These are phyloP conservation scores for Hymenotorrendiella dingleyae DNA, from an alignment of 2,329 filamentous ascomycete species.

Conservation along the genomic window DNA sequence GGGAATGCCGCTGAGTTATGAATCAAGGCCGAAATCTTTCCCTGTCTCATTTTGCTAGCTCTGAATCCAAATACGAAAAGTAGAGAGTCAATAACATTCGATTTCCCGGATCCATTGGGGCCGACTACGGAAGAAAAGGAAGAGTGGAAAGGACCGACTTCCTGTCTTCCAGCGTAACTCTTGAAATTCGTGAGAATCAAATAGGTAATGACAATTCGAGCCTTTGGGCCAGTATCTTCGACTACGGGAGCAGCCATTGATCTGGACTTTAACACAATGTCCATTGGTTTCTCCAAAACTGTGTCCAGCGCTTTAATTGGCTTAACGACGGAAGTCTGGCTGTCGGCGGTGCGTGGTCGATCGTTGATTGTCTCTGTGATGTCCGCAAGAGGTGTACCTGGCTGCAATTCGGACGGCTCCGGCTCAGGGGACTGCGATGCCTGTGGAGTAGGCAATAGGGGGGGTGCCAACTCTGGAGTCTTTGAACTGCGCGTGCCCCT, in stretches of 20 bases:
- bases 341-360: constrained; percentile 44
- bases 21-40: constrained; percentile 95
- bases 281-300: constrained; percentile 81
- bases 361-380: constrained; percentile 67
- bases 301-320: constrained; percentile 73
- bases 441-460: constrained; percentile 28
- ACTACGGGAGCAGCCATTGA: constrained; percentile 61
- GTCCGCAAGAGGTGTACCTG: constrained; percentile 61
- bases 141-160: constrained; percentile 92
- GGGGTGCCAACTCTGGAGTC: constrained; percentile 29
- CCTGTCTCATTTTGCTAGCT: constrained; percentile 98
- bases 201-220: constrained; percentile 88
- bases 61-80: constrained; percentile 99
- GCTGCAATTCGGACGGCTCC: constrained; percentile 43
- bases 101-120: constrained; percentile 96
- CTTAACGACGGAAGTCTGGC: constrained; percentile 49
- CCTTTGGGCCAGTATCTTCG: constrained; percentile 70
- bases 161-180: constrained; percentile 91
- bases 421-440: constrained; percentile 51
- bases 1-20: constrained; percentile 90
- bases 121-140: constrained; percentile 98
- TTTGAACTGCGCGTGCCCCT: constrained; percentile 26
- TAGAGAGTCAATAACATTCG: constrained; percentile 96
- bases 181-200: constrained; percentile 96
- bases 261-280: constrained; percentile 84